Conservation (phyloP, 805 yeast genomes). For the Teunomyces pallodes region DNA sequence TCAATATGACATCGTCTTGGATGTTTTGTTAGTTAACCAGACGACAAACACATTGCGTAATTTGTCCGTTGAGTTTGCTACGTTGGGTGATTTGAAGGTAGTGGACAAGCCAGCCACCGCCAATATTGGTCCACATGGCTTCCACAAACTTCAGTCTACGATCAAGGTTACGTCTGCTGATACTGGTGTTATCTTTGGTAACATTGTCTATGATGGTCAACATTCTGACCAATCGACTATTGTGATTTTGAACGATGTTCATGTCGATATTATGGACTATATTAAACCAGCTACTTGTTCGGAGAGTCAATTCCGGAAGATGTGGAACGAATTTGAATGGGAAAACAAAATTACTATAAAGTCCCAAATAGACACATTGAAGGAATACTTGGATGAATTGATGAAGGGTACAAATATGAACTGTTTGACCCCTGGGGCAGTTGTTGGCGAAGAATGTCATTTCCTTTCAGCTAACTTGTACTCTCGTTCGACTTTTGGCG, state of each 20-base stretch:
- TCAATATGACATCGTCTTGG: slow-evolving; percentile 93
- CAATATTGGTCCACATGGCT: slow-evolving; percentile 96
- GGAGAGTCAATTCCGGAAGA: slow-evolving; percentile 86
- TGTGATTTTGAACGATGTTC: slow-evolving; percentile 91
- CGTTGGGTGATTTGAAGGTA: slow-evolving; percentile 92
- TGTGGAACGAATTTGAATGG: slow-evolving; percentile 99
- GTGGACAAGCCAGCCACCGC: slow-evolving; percentile 87
- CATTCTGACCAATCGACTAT: slow-evolving; percentile 86
- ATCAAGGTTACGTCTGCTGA: slow-evolving; percentile 95
- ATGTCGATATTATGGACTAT: slow-evolving; percentile 95
- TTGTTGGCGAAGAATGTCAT: slow-evolving; percentile 84
- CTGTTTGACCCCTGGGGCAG: slow-evolving; percentile 87
- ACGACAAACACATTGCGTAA: slow-evolving; percentile 88
- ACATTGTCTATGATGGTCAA: slow-evolving; percentile 93
- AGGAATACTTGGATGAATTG: slow-evolving; percentile 73
- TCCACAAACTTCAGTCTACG: slow-evolving; percentile 84
- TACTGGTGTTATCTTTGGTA: slow-evolving; percentile 97
- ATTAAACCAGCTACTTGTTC: slow-evolving; percentile 91
- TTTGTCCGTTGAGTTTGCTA: slow-evolving; percentile 90
- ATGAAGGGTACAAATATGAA: slow-evolving; percentile 89
- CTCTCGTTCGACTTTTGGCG: slow-evolving; percentile 91
- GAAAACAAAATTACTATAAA: slow-evolving; percentile 93
- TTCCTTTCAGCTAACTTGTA: slow-evolving; percentile 93
- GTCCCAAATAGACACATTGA: slow-evolving; percentile 62
- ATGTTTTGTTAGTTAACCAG: slow-evolving; percentile 91